These are phyloP conservation scores for Vigna radiata DNA, from an alignment of 306 rosid genomes.

Conservation along the genomic window DNA sequence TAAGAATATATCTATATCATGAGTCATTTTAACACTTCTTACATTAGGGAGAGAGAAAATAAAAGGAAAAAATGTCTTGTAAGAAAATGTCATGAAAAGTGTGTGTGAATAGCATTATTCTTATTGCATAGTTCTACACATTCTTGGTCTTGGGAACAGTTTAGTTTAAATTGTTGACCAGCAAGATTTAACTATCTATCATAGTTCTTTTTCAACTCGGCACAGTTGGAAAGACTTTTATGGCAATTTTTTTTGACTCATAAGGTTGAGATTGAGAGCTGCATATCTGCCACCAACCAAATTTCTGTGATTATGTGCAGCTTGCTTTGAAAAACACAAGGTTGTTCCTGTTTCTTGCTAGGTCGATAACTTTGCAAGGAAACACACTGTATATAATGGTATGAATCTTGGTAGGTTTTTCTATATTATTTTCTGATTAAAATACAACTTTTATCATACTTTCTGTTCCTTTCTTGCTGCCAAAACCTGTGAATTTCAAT, in stretches of 20 bases:
- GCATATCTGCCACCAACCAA: neutral
- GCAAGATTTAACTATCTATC: neutral
- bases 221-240: neutral
- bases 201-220: neutral
- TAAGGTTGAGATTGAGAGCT: neutral
- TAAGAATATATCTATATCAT: neutral
- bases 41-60: neutral
- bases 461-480: no score
- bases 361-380: neutral
- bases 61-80: neutral
- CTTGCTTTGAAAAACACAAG: neutral
- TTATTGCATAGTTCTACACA: conserved; percentile 6
- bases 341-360: neutral
- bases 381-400: no score
- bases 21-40: neutral
- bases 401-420: no score
- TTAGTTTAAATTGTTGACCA: conserved; percentile 22
- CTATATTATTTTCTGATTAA: no score
- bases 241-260: neutral
- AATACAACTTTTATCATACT: no score
- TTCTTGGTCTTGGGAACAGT: conserved; percentile 21
- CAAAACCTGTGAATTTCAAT: no score
- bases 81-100: neutral
- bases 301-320: neutral
- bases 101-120: conserved; percentile 1